Evolutionary conservation across 495 filamentous ascomycete genomes (phyloP), one percentile per base, ranked within the genome.

Genomic region (Polyplosphaeria fusca): DNA sequence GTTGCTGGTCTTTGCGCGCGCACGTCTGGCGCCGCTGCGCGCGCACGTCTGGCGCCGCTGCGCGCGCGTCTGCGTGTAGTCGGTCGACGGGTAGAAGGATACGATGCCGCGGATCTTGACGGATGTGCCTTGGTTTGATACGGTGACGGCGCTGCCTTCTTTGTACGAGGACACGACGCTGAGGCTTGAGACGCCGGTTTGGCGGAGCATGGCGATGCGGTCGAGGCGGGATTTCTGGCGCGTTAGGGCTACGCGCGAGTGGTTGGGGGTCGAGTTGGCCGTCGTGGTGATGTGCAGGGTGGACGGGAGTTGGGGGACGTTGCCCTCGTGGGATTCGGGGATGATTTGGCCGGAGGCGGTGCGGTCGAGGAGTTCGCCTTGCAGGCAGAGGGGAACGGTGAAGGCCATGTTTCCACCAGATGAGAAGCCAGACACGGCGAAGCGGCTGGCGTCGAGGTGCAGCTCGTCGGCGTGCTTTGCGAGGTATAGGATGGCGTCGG

Each of bases 341-440:
- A 60, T 54, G 16, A 41, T 47, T 23, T 22, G 22, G 16, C 57
- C 57, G 1, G 57, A 53, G 30, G 30, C 19, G 40, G 66, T 46
- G 67, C 57, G 27, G 64, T 52, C 47, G 16, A 64, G 44, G 0
- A 72, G 30, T 56, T 79, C 71, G 30, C 74, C 67, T 16, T 78
- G 70, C 1, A 95, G 70, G 19, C 85, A 79, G 18, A 96, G 73
- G 0, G 88, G 85, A 0, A 91, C 84, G 0, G 90, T 91, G 58
- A 95, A 83, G 22, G 84, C 81, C 60, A 95, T 80, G 64, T 96
- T 97, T 12, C 83, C 92, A 2, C 92, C 92, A 1, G 89, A 88
- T 0, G 86, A 90, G 71, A 97, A 97, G 14, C 91, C 91, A 4
- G 81, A 88, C 9, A 91, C 72, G 2, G 83, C 87, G 14, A 96